Evolutionary conservation across 192 early-diverging fungal species (phyloP).

Genomic region (Tieghemiomyces parasiticus): DNA sequence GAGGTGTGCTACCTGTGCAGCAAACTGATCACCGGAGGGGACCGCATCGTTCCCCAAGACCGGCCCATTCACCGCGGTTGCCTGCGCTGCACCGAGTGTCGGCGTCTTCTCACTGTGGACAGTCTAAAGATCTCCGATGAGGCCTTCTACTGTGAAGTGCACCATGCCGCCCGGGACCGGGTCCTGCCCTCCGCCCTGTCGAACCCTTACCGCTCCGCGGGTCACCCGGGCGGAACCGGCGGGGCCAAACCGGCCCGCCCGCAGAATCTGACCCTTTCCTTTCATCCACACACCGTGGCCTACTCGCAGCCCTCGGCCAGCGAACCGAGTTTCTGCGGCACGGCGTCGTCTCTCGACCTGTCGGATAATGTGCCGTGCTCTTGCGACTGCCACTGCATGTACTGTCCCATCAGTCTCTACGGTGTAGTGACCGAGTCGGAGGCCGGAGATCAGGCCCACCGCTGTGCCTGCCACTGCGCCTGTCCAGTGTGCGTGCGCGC

Average conservation of each 20-base stretch:
- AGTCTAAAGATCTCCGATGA: not conserved
- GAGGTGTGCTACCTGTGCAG: constrained; percentile 9
- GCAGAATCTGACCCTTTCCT: not conserved
- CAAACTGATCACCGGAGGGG: not conserved
- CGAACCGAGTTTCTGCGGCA: not conserved
- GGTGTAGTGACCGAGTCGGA: not conserved
- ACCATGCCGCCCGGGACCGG: not conserved
- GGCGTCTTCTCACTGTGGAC: not conserved
- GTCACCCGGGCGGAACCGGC: no score
- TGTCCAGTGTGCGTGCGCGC: constrained; percentile 8
- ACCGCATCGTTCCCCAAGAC: constrained; percentile 7
- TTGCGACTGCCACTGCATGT: not conserved
- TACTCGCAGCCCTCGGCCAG: not conserved
- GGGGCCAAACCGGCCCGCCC: no score
- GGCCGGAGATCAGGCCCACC: no score
- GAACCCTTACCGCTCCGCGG: no score
- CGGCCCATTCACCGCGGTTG: constrained; percentile 5
- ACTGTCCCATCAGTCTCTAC: constrained; percentile 8
- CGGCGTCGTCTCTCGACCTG: not conserved
- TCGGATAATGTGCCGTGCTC: not conserved
- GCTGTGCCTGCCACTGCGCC: not conserved
- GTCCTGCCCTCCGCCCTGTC: not conserved
- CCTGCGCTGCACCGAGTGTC: not conserved
- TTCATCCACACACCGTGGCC: not conserved
- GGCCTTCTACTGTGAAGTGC: constrained; percentile 1